Base-by-base conservation (phyloP, 2,329 filamentous ascomycete genomes). In the Coniella lustricola region DNA sequence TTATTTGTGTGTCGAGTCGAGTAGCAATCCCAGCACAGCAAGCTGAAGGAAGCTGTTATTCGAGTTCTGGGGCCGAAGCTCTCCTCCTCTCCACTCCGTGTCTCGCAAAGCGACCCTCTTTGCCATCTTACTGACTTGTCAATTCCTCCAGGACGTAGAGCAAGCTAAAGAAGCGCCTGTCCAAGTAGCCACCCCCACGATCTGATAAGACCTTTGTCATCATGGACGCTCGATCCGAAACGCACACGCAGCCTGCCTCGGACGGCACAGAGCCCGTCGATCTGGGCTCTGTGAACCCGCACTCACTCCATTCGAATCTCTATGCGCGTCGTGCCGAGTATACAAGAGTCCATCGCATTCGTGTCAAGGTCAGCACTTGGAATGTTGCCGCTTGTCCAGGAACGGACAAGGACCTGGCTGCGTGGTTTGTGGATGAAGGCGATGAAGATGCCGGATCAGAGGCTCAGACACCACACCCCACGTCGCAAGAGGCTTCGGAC, bases 321-420 rank as follows among this genome's bases (percentile, higher is more conserved):
- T 79, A 84, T 61, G 82, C 85, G 34, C 79, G 93, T 46, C 79
- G 83, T 59, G 70, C 78, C 42, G 90, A 97, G 64, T 98, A 90
- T 64, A 84, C 85, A 21, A 79, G 82, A 33, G 79, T 82, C 37
- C 83, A 83, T 62, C 77, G 77, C 44, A 80, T 95, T 57, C 84
- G 83, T 55, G 79, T 98, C 65, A 96, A 96, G 67, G 77, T 98
- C 44, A 93, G 91, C 36, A 85, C 87, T 0, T 98, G 93, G 93
- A 98, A 98, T 66, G 88, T 95, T 14, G 93, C 90, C 3, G 83
- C 85, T 1, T 83, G 86, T 55, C 81, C 87, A 12, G 89, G 87
- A 20, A 90, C 89, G 0, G 90, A 95, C 64, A 87, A 88, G 56
- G 93, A 97, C 62, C 70, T 98, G 4, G 85, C 81, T 7, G 81